Conservation (phyloP, 2,329 filamentous ascomycete genomes). For the Xylariomycetidae sp. region DNA sequence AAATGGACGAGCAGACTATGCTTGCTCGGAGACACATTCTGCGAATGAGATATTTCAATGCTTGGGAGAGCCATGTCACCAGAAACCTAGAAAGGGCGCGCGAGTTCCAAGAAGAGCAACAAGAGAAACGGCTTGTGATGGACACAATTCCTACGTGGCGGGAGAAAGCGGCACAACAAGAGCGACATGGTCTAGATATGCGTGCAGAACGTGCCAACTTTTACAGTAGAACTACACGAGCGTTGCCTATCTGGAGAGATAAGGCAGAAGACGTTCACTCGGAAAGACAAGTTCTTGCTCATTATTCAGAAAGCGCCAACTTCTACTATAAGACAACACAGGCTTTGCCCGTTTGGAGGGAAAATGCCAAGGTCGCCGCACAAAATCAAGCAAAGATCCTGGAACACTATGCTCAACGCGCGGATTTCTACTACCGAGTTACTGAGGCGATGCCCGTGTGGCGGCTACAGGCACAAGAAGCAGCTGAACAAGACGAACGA, state of each 20-base stretch:
- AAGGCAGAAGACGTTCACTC: constrained; percentile 9
- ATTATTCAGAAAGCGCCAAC: constrained; percentile 22
- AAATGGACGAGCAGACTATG: constrained; percentile 24
- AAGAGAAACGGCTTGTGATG: constrained; percentile 9
- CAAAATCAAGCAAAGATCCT: constrained; percentile 17
- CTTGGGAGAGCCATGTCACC: constrained; percentile 25
- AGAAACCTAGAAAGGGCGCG: constrained; percentile 18
- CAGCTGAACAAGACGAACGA: constrained; percentile 14
- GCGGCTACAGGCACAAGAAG: constrained; percentile 17
- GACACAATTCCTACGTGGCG: constrained; percentile 17
- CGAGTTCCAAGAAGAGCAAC: constrained; percentile 17
- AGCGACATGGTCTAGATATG: constrained; percentile 12
- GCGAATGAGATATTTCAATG: constrained; percentile 28
- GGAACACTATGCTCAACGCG: constrained; percentile 20
- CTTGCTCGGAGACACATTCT: constrained; percentile 29
- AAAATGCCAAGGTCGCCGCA: constrained; percentile 12
- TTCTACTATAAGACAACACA: constrained; percentile 23
- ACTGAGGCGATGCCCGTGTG: constrained; percentile 22
- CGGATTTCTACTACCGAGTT: constrained; percentile 22
- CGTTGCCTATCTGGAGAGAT: constrained; percentile 21
- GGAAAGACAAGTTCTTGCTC: constrained; percentile 14
- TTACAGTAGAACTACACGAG: constrained; percentile 15
- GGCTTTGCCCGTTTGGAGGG: constrained; percentile 16
- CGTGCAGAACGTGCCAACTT: constrained; percentile 16
- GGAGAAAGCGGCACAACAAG: constrained; percentile 10